Base-by-base conservation (phyloP, 2,329 filamentous ascomycete species). In the Sodiomyces alkalinus region DNA sequence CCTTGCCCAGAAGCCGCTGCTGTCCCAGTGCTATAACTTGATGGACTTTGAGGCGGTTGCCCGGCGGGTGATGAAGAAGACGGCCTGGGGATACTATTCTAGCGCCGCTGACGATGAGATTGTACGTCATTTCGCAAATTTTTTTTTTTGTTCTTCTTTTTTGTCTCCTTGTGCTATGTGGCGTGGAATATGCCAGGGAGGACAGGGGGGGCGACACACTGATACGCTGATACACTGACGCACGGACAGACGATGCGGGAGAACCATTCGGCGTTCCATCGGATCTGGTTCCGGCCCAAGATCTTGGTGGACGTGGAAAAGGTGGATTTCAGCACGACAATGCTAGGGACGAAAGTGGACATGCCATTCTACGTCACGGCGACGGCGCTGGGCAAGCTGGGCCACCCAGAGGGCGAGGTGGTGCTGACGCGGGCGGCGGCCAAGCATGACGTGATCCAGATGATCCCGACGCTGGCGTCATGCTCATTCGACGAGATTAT, bases 401-500 rank as follows among this genome's bases (percentile, higher is more conserved):
- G 90, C 33, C 69, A 98, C 49, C 80, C 80, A 0, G 90, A 96
- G 52, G 90, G 90, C 42, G 90, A 98, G 53, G 85, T 94, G 5
- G 64, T 93, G 7, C 68, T 98, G 33, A 96, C 90, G 1, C 69
- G 75, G 32, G 85, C 83, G 11, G 78, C 90, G 2, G 66, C 68
- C 48, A 81, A 79, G 47, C 87, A 96, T 63, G 73, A 86, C 47
- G 78, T 96, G 28, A 71, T 96, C 36, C 90, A 98, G 56, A 98
- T 98, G 90, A 96, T 98, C 36, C 90, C 90, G 2, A 98, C 90
- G 3, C 66, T 98, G 6, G 90, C 90, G 3, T 94, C 85, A 3
- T 96, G 90, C 60, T 90, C 85, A 2, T 94, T 98, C 44, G 90
- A 98, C 57, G 87, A 98, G 56, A 93, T 98, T 34, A 63, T 92